Evolutionary conservation across 1,139 yeast species (phyloP), one percentile per base, ranked within the genome.

Genomic region (Ogataea hybrid): DNA sequence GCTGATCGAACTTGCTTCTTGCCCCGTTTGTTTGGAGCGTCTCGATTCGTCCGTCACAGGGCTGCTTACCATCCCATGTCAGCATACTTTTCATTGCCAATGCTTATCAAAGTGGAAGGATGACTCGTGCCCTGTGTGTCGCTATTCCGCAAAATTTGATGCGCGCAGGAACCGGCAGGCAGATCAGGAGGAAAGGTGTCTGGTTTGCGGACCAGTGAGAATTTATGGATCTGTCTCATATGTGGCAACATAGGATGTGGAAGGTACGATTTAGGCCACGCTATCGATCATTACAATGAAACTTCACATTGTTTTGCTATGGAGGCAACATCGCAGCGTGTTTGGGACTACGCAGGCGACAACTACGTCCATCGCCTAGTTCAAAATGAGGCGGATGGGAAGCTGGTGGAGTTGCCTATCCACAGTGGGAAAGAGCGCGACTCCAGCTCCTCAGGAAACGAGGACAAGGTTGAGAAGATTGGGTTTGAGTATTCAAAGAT

Each of bases 281-380:
- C 96, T 0, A 76, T 86, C 36, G 78, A 82, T 50, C 97, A 90
- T 62, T 89, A 79, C 61, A 76, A 81, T 15, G 69, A 69, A 12
- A 82, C 95, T 0, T 84, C 86, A 3, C 97, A 90, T 62, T 86
- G 96, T 57, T 90, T 87, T 65, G 86, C 96, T 0, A 88, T 90
- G 96, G 96, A 89, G 59, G 69, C 85, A 34, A 68, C 71, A 14
- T 79, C 95, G 0, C 94, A 90, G 47, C 69, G 97, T 37, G 96
- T 90, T 2, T 90, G 97, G 97, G 97, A 90, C 61, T 90, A 90
- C 61, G 90, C 92, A 0, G 92, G 92, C 1, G 97, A 90, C 59
- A 81, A 81, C 49, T 90, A 89, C 61, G 97, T 90, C 5, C 97
- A 90, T 64, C 68, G 97, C 39, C 65, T 90, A 34, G 75, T 90